phyloP scores from a whole-genome alignment of 208 protist genomes.

The Leishmania mexicana region DNA sequence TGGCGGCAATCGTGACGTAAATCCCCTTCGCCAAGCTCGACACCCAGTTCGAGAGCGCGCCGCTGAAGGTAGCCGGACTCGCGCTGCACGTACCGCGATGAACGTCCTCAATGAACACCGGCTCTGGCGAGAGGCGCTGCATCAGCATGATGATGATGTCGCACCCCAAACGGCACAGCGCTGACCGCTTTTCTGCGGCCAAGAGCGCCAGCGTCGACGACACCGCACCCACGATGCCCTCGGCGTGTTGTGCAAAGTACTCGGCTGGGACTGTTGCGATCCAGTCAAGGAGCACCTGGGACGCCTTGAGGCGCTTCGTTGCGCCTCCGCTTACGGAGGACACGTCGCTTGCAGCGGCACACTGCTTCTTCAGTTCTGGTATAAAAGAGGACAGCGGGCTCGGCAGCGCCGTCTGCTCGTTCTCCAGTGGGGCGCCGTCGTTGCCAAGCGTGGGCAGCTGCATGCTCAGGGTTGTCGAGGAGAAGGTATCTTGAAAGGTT shows the following conservation, averaged over 20 bases:
- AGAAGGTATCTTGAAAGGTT: slow-evolving; percentile 15
- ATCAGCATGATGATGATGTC: slow-evolving; percentile 48
- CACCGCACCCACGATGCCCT: slow-evolving; percentile 28
- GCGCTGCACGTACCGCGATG: slow-evolving; percentile 17
- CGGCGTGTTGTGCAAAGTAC: slow-evolving; percentile 32
- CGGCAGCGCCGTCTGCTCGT: slow-evolving; percentile 27
- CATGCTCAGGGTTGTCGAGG: slow-evolving; percentile 3
- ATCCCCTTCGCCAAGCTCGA: slow-evolving; percentile 57
- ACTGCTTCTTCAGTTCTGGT: slow-evolving; percentile 32
- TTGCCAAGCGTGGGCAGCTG: slow-evolving; percentile 2
- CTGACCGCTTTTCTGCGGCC: slow-evolving; percentile 71
- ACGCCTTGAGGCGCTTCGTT: slow-evolving; percentile 45
- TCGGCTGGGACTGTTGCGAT: slow-evolving; percentile 34
- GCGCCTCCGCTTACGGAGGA: slow-evolving; percentile 20
- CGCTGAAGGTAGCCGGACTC: slow-evolving; percentile 24
- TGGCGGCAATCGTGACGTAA: slow-evolving; percentile 85
- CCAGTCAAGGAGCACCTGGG: slow-evolving; percentile 68
- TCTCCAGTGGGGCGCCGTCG: slow-evolving; percentile 7
- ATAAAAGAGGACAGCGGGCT: slow-evolving; percentile 30
- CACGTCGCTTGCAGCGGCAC: slow-evolving; percentile 18
- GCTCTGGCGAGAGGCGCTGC: slow-evolving; percentile 37
- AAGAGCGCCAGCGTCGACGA: slow-evolving; percentile 43
- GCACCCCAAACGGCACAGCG: slow-evolving; percentile 77
- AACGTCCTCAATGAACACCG: slow-evolving; percentile 39
- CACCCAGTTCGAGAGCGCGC: slow-evolving; percentile 50